phyloP scores from a whole-genome alignment of 306 rosid genomes.

The Castanea crenata region DNA sequence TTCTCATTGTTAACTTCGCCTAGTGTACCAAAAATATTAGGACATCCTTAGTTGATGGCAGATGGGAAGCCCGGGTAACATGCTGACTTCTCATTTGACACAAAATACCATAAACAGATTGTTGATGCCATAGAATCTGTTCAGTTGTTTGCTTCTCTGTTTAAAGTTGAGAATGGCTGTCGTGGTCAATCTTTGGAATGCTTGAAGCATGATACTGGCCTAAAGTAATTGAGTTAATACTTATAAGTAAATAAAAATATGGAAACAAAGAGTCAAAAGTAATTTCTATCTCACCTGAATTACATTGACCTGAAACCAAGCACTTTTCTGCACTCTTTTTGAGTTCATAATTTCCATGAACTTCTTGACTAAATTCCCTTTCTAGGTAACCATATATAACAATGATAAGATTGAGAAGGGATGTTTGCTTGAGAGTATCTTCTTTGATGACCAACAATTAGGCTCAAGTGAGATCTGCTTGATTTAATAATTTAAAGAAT shows the following conservation, averaged over 20 bases:
- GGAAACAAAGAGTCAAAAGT: neutral
- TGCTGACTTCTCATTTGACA: conserved; percentile 53
- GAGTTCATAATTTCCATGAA: neutral
- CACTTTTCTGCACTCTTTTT: neutral
- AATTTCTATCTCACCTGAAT: neutral
- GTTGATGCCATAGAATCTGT: conserved; percentile 56
- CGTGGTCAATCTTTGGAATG: conserved; percentile 31
- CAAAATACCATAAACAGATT: conserved; percentile 61
- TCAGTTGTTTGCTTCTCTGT: conserved; percentile 52
- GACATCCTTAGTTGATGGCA: no score
- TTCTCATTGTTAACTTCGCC: conserved; percentile 62
- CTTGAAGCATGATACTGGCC: conserved; percentile 50
- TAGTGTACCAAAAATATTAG: conserved; percentile 40
- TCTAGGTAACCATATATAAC: neutral
- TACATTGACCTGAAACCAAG: neutral
- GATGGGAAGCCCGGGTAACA: conserved; percentile 38
- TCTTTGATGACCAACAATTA: neutral
- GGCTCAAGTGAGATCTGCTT: conserved; percentile 3
- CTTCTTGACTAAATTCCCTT: neutral
- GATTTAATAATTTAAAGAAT: neutral
- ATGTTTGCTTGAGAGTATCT: neutral
- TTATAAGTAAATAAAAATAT: conserved; percentile 14
- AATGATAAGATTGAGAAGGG: neutral
- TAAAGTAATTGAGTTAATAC: conserved; percentile 39
- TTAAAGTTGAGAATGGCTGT: neutral